Base-by-base conservation (phyloP, 1,284 basidiomycete species). In the Boletus semigastroideus region DNA sequence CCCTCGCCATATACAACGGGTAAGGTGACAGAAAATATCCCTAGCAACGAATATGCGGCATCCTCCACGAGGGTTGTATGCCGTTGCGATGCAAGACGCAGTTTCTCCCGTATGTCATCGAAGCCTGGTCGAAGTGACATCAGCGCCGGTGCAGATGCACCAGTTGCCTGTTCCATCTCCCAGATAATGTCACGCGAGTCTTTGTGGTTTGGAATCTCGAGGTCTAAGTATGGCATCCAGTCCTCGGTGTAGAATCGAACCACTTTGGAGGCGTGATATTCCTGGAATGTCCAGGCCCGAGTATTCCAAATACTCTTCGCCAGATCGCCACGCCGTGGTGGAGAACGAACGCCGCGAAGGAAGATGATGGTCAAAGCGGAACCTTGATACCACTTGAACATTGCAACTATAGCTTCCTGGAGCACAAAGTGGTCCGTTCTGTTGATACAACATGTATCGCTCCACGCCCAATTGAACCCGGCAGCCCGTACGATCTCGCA, bases 371-470 rank as follows among this genome's bases (percentile, higher is more conserved):
- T 54, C 36, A 54, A 1, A 4, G 40, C 28, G 1, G 52, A 55
- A 4, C 53, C 40, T 8, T 30, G 17, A 9, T 55, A 54, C 53
- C 52, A 54, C n/a, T 38, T 54, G 36, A 54, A 54, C 51, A 52
- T 54, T 16, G 51, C 30, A 1, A 53, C 51, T 0, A 52, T 4
- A 1, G 51, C 51, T 17, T 50, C 53, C 9, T 48, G 51, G 5
- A 34, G 33, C 33, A 34, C 33, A 16, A 34, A 16, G 5, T 34
- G 14, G 14, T 34, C 33, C 12, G 33, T 6, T 34, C 14, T 16
- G 9, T 34, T 34, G 33, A n/a, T 34, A 16, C 33, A 34, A 16
- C 33, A 34, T 34, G 16, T 34, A 34, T 34, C 33, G 5, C 33
- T 34, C 33, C 33, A 34, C 9, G 33, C 33, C 33, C 53, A 52